Evolutionary conservation across 306 rosid genomes (phyloP).

Genomic region (Fagus sylvatica): DNA sequence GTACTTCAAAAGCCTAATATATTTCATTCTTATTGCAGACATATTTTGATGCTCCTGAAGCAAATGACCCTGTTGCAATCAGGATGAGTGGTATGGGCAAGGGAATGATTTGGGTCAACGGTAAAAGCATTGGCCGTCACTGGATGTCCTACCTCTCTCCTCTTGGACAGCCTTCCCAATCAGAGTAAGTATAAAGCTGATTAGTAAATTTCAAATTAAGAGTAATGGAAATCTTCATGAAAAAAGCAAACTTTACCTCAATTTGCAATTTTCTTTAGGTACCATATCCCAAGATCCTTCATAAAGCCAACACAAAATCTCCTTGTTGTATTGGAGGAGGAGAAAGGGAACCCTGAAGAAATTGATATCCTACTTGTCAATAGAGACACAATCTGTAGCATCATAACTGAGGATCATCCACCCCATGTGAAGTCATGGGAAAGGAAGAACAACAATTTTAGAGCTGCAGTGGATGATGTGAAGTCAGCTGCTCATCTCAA

Average conservation of each 20-base stretch:
- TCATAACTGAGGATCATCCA: slow-evolving; percentile 44
- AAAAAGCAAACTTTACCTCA: not conserved
- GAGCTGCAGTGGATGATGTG: not conserved
- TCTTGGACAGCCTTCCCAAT: slow-evolving; percentile 52
- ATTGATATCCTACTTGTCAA: slow-evolving; percentile 56
- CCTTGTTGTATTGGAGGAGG: slow-evolving; percentile 78
- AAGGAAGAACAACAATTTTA: slow-evolving; percentile 34
- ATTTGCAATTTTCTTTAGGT: slow-evolving; percentile 40
- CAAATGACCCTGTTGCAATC: slow-evolving; percentile 66
- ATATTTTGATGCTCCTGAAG: slow-evolving; percentile 66
- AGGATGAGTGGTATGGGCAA: slow-evolving; percentile 78
- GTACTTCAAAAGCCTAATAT: no score
- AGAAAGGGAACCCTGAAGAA: slow-evolving; percentile 30
- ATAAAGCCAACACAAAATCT: slow-evolving; percentile 48
- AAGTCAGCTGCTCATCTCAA: slow-evolving; percentile 39
- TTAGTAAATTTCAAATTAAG: not conserved
- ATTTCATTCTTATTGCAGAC: slow-evolving; percentile 44
- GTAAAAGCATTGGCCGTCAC: slow-evolving; percentile 70
- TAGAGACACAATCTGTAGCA: slow-evolving; percentile 76
- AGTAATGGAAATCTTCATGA: not conserved
- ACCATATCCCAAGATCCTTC: slow-evolving; percentile 79
- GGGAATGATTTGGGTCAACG: slow-evolving; percentile 86
- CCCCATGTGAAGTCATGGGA: slow-evolving; percentile 62
- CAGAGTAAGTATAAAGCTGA: slow-evolving; percentile 55
- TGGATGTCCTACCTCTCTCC: slow-evolving; percentile 77